phyloP scores from a whole-genome alignment of 805 yeast species.

The Groenewaldozyma tartarivorans region DNA sequence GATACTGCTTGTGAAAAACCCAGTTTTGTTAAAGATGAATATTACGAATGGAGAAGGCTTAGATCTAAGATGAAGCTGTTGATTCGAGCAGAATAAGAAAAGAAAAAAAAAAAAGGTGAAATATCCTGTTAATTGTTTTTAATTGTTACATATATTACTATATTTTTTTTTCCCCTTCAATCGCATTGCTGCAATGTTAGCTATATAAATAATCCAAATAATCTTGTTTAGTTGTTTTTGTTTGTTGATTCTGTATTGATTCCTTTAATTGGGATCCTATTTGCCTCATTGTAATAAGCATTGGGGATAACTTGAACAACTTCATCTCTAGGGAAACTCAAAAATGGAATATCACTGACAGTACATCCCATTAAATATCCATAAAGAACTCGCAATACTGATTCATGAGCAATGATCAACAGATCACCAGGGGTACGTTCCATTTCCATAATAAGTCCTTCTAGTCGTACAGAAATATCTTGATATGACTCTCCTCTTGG shows the following conservation, averaged over 20 bases:
- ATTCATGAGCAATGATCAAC: slow-evolving; percentile 86
- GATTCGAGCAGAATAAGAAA: slow-evolving; percentile 16
- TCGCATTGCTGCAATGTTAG: too few species aligned
- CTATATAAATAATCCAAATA: neutral
- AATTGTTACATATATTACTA: neutral
- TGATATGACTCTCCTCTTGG: slow-evolving; percentile 93
- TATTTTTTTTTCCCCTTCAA: too few species aligned
- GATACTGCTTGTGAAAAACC: slow-evolving; percentile 28
- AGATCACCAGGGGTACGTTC: slow-evolving; percentile 79
- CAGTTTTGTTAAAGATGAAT: slow-evolving; percentile 24
- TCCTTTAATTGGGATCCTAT: slow-evolving; percentile 18
- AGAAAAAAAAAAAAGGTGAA: too few species aligned
- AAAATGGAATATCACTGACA: slow-evolving; percentile 72
- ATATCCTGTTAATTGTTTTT: neutral
- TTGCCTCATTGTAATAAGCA: slow-evolving; percentile 43
- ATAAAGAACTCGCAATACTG: slow-evolving; percentile 77
- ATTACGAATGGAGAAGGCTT: slow-evolving; percentile 22
- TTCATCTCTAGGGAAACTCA: slow-evolving; percentile 71
- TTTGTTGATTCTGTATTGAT: too few species aligned
- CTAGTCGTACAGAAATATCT: slow-evolving; percentile 89
- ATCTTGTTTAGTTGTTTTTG: neutral
- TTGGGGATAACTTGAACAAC: slow-evolving; percentile 80
- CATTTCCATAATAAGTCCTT: slow-evolving; percentile 86
- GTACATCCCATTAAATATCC: slow-evolving; percentile 93
- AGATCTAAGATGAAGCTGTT: slow-evolving; percentile 21